A percentile compares a stretch with the other conserved stretches of the same genome.
Evolutionary conservation across 345 rosid genomes (phyloP).

Genomic region (Pistacia atlantica): DNA sequence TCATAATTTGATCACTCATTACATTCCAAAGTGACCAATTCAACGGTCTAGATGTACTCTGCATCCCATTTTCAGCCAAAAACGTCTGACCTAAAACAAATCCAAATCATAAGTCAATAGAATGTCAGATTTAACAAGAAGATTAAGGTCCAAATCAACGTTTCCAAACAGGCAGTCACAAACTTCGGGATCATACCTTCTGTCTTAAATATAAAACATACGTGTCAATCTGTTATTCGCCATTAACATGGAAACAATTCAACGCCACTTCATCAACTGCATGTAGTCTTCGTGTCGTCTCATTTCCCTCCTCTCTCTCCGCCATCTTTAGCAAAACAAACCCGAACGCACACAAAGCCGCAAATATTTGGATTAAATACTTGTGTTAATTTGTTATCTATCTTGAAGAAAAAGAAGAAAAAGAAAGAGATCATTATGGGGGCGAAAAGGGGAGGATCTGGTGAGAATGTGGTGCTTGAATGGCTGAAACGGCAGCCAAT

Average conservation of each 20-base stretch:
- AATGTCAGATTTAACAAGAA: too few relatives aligned
- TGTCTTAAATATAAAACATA: not conserved
- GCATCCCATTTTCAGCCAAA: too few relatives aligned
- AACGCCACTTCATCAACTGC: slow-evolving; percentile 41
- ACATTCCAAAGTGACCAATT: too few relatives aligned
- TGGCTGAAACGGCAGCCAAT: slow-evolving; percentile 53
- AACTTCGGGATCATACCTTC: not conserved
- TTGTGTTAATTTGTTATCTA: not conserved
- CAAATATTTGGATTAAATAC: not conserved
- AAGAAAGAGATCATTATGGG: slow-evolving; percentile 42
- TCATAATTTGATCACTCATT: too few relatives aligned
- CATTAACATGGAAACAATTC: slow-evolving; percentile 1
- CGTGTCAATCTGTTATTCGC: slow-evolving; percentile 24
- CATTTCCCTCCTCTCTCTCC: not conserved
- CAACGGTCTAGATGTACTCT: too few relatives aligned
- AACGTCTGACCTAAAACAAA: too few relatives aligned
- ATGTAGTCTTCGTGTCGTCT: slow-evolving; percentile 52
- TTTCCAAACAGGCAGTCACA: slow-evolving; percentile 4
- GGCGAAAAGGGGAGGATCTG: slow-evolving; percentile 48
- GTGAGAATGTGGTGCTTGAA: slow-evolving; percentile 35
- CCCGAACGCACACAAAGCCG: too few relatives aligned
- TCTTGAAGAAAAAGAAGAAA: not conserved
- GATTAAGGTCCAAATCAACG: slow-evolving; percentile 3
- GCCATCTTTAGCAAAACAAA: not conserved
- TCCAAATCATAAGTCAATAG: too few relatives aligned